Conservation (phyloP, 176 grass and related monocot genomes). For the Oryza coarctata region DNA sequence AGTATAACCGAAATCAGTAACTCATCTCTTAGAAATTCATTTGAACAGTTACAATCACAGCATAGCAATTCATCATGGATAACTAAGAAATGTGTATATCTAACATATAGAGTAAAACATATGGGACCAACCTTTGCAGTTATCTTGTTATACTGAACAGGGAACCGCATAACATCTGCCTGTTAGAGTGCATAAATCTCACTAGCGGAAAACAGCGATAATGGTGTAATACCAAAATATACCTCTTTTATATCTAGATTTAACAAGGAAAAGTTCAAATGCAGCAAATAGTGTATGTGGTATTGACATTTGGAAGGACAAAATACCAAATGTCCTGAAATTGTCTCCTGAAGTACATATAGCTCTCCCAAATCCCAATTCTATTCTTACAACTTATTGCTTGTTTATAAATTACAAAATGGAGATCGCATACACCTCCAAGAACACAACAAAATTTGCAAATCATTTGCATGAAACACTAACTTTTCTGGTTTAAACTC, state of each 20-base stretch:
- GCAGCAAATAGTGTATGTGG: not conserved
- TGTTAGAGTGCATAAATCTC: not conserved
- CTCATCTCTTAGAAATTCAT: too few species aligned
- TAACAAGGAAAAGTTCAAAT: not conserved
- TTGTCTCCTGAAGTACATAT: not conserved
- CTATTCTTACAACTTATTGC: not conserved
- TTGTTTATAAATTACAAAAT: conserved; percentile 13
- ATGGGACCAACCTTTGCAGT: not conserved
- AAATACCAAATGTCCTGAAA: conserved; percentile 28
- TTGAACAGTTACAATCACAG: not conserved
- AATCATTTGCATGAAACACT: not conserved
- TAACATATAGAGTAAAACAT: not conserved
- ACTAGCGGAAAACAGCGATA: not conserved
- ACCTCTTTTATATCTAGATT: not conserved
- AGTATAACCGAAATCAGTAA: too few species aligned
- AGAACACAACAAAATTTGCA: conserved; percentile 3
- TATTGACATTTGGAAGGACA: conserved; percentile 9
- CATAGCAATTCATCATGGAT: not conserved
- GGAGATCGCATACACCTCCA: not conserved
- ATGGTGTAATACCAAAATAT: not conserved
- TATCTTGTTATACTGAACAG: not conserved
- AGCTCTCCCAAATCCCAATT: not conserved
- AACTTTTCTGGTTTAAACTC: not conserved
- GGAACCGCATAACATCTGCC: not conserved
- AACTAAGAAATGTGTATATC: not conserved